Evolutionary conservation across 768 basidiomycete genomes (phyloP).

Genomic region (Suillus placidus): DNA sequence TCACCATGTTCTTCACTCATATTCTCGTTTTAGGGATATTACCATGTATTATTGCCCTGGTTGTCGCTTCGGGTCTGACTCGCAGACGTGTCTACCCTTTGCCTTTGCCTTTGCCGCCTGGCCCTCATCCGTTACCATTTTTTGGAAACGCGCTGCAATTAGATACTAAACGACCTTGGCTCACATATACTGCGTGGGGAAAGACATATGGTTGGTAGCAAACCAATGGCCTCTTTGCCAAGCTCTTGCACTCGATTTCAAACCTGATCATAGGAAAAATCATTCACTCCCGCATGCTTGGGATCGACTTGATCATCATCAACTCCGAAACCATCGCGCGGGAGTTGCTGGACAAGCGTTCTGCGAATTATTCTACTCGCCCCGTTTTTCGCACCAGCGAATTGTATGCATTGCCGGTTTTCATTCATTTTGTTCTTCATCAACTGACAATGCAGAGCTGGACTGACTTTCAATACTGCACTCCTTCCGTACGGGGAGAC

Average conservation of each 20-base stretch:
- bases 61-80: not conserved
- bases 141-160: slow-evolving; percentile 55
- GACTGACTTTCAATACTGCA: slow-evolving; percentile 3
- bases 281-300: slow-evolving; percentile 32
- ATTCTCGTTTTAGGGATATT: not conserved
- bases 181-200: slow-evolving; percentile 47
- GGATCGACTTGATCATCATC: slow-evolving; percentile 33
- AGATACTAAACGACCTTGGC: slow-evolving; percentile 40
- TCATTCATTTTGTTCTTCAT: not conserved
- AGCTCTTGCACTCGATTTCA: not conserved
- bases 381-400: slow-evolving; percentile 17
- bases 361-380: slow-evolving; percentile 42
- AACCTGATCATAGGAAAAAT: slow-evolving; percentile 26
- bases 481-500: slow-evolving; percentile 12
- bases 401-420: not conserved
- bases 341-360: slow-evolving; percentile 42
- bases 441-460: not conserved
- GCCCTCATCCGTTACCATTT: slow-evolving; percentile 48
- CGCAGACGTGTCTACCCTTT: not conserved
- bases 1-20: not conserved
- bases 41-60: not conserved
- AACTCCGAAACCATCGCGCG: slow-evolving; percentile 35
- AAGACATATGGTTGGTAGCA: slow-evolving; percentile 44
- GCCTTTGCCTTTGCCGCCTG: slow-evolving; percentile 44
- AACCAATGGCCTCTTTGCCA: not conserved